A percentile compares a stretch with the other conserved stretches of the same genome.
Evolutionary conservation across 768 basidiomycete species (phyloP).

Genomic region (Grammothele lineata): DNA sequence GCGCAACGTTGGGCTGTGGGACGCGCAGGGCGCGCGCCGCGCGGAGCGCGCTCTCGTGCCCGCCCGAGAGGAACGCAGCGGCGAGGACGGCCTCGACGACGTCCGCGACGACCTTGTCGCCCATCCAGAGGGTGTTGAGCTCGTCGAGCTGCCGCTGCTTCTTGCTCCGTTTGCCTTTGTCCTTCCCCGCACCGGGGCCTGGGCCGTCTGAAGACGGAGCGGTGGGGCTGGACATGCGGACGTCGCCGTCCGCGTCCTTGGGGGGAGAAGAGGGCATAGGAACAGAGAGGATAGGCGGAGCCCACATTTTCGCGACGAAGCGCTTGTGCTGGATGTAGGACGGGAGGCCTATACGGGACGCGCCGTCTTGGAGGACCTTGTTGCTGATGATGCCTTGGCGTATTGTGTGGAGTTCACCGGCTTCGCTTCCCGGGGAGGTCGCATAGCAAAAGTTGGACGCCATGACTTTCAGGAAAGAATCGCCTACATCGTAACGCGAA

Average conservation of each 20-base stretch:
- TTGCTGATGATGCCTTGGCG: conserved; percentile 77
- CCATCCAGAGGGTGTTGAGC: conserved; percentile 51
- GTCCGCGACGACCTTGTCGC: conserved; percentile 85
- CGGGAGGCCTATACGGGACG: conserved; percentile 57
- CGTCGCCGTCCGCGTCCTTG: conserved; percentile 8
- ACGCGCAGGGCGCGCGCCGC: conserved; percentile 62
- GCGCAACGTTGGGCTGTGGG: conserved; percentile 56
- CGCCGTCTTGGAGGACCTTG: conserved; percentile 52
- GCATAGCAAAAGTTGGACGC: conserved; percentile 73
- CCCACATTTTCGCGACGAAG: conserved; percentile 65
- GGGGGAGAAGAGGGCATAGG: no score
- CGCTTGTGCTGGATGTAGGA: conserved; percentile 70
- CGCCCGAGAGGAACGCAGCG: conserved; percentile 74
- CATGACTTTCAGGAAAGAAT: conserved; percentile 80
- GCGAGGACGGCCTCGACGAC: conserved; percentile 83
- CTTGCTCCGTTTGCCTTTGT: conserved; percentile 23
- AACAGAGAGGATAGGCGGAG: conserved; percentile 34
- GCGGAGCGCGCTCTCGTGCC: conserved; percentile 60
- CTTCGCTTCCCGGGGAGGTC: conserved; percentile 50
- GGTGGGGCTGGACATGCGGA: no score
- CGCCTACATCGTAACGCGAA: conserved; percentile 55
- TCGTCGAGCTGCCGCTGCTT: conserved; percentile 42
- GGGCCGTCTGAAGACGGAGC: no score
- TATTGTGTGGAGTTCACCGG: conserved; percentile 62
- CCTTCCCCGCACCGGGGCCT: no score